phyloP scores from a whole-genome alignment of 192 early-diverging fungal genomes.

The Coemansia sp. region DNA sequence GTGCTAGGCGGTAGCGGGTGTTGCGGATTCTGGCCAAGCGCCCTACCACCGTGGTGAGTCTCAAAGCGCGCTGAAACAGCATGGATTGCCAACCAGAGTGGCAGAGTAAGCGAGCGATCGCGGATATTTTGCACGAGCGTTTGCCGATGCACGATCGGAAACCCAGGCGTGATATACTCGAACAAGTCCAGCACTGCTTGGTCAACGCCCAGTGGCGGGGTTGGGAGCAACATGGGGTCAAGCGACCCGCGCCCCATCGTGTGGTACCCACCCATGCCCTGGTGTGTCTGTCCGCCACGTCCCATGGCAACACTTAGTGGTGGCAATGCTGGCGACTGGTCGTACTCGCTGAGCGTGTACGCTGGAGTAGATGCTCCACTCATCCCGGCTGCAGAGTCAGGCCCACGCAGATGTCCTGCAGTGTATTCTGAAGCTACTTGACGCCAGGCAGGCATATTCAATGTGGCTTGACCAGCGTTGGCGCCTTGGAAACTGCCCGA shows the following conservation, averaged over 20 bases:
- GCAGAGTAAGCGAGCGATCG: slow-evolving; percentile 41
- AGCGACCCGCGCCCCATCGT: slow-evolving; percentile 10
- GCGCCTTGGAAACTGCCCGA: not conserved
- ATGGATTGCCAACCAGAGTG: slow-evolving; percentile 57
- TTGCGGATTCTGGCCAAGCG: slow-evolving; percentile 1
- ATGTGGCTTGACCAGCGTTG: not conserved
- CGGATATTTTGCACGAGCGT: slow-evolving; percentile 48
- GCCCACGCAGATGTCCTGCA: not conserved
- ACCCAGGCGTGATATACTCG: slow-evolving; percentile 40
- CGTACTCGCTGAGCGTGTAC: slow-evolving; percentile 28
- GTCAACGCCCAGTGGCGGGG: slow-evolving; percentile 49
- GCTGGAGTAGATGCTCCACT: slow-evolving; percentile 36
- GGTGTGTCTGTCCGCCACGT: slow-evolving; percentile 14
- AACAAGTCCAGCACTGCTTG: slow-evolving; percentile 55
- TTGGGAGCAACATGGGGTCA: slow-evolving; percentile 39
- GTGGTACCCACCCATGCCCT: slow-evolving; percentile 9
- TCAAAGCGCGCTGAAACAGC: slow-evolving; percentile 49
- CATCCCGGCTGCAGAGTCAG: slow-evolving; percentile 12
- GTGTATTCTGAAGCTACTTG: not conserved
- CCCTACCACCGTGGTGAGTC: slow-evolving; percentile 14
- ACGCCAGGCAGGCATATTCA: not conserved
- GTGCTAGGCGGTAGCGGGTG: not conserved
- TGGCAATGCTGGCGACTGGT: slow-evolving; percentile 34
- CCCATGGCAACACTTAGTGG: slow-evolving; percentile 39
- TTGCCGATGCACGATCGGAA: slow-evolving; percentile 52